phyloP scores from a whole-genome alignment of 2,329 filamentous ascomycete genomes.

The Rhinocladiella similis region DNA sequence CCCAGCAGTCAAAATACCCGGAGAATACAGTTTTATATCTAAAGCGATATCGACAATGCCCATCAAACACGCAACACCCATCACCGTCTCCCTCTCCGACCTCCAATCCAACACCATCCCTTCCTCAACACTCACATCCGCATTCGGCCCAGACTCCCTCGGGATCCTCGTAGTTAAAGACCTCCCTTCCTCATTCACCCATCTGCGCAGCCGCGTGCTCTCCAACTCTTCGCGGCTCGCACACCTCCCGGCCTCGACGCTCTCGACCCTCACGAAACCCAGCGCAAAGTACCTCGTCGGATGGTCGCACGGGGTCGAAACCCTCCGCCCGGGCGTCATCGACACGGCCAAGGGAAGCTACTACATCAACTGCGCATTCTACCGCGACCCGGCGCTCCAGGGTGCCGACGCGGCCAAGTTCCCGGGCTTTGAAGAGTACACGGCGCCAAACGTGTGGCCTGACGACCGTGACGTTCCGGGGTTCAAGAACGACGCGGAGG shows the following conservation, averaged over 20 bases:
- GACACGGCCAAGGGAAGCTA: slow-evolving; percentile 65
- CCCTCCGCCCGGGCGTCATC: slow-evolving; percentile 60
- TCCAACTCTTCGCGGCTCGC: slow-evolving; percentile 89
- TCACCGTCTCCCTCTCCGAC: slow-evolving; percentile 26
- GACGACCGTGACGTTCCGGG: slow-evolving; percentile 62
- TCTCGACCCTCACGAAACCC: slow-evolving; percentile 53
- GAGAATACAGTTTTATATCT: too few species aligned
- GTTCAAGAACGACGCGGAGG: slow-evolving; percentile 71
- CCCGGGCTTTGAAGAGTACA: slow-evolving; percentile 76
- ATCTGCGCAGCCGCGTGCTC: slow-evolving; percentile 72
- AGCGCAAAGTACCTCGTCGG: slow-evolving; percentile 61
- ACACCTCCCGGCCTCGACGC: slow-evolving; percentile 68
- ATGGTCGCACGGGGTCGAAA: slow-evolving; percentile 66
- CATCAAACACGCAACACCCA: slow-evolving; percentile 23
- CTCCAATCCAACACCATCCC: slow-evolving; percentile 36
- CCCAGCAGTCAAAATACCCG: too few species aligned
- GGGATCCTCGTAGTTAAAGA: slow-evolving; percentile 93
- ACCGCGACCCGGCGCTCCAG: slow-evolving; percentile 41
- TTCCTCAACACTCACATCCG: slow-evolving; percentile 54
- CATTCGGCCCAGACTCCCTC: slow-evolving; percentile 86
- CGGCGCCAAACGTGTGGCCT: slow-evolving; percentile 89
- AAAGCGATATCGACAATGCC: slow-evolving; percentile 2
- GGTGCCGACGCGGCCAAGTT: slow-evolving; percentile 29
- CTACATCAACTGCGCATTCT: slow-evolving; percentile 63
- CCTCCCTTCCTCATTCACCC: slow-evolving; percentile 69